Conservation (phyloP, 1,139 yeast genomes). For the Pichia terricola region DNA sequence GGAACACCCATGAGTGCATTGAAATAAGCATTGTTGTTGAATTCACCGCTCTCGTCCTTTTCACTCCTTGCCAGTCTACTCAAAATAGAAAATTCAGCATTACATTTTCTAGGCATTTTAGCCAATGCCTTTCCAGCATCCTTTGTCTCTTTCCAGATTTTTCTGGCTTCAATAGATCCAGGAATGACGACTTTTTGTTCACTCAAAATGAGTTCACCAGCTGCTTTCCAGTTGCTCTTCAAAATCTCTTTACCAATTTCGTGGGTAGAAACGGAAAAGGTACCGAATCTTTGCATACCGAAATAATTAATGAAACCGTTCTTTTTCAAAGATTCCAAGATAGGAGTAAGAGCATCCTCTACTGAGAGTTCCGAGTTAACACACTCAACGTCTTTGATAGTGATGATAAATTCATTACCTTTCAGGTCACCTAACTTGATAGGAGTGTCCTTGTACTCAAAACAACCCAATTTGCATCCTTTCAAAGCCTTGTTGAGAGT, state of each 20-base stretch:
- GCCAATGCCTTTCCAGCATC: slow-evolving; percentile 58
- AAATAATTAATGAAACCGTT: slow-evolving; percentile 86
- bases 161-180: slow-evolving; percentile 73
- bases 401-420: slow-evolving; percentile 84
- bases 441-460: slow-evolving; percentile 52
- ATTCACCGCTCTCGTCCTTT: slow-evolving; percentile 38
- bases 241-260: slow-evolving; percentile 67
- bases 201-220: slow-evolving; percentile 66
- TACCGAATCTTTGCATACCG: slow-evolving; percentile 97
- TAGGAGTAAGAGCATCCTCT: slow-evolving; percentile 36
- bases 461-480: slow-evolving; percentile 71
- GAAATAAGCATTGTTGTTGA: slow-evolving; percentile 44
- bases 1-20: slow-evolving; percentile 88
- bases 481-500: slow-evolving; percentile 66
- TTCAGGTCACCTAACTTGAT: slow-evolving; percentile 70
- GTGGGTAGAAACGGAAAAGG: slow-evolving; percentile 88
- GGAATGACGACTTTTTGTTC: slow-evolving; percentile 82
- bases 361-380: slow-evolving; percentile 26
- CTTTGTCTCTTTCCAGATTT: slow-evolving; percentile 66
- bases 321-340: slow-evolving; percentile 49
- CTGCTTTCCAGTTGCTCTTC: slow-evolving; percentile 68
- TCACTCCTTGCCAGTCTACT: slow-evolving; percentile 41
- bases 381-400: slow-evolving; percentile 60
- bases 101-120: slow-evolving; percentile 77
- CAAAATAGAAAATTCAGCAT: slow-evolving; percentile 74